phyloP scores from a whole-genome alignment of 2,329 filamentous ascomycete species.

The Fusarium sp. region DNA sequence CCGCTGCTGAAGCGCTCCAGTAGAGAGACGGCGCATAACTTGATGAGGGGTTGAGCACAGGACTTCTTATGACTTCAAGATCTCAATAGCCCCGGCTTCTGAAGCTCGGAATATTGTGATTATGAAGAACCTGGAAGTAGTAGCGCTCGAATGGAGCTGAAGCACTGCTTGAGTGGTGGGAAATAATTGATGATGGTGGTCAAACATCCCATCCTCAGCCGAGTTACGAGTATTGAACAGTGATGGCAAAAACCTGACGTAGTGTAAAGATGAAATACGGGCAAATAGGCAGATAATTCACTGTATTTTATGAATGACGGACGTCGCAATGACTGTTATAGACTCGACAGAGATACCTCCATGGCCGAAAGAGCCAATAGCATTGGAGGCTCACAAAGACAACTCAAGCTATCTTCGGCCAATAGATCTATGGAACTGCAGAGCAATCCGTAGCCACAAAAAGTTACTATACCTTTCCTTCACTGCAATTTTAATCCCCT shows the following conservation, averaged over 20 bases:
- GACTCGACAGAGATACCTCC: neutral
- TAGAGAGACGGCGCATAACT: constrained; percentile 32
- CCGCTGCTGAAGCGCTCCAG: constrained; percentile 33
- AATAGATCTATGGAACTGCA: too few species aligned
- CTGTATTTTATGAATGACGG: neutral
- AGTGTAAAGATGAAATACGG: too few species aligned
- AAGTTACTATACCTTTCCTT: too few species aligned
- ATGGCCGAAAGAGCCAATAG: neutral
- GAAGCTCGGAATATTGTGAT: neutral
- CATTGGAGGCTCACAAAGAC: neutral
- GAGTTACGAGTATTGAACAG: neutral
- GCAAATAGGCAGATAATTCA: neutral
- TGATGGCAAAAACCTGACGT: neutral
- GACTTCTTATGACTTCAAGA: neutral
- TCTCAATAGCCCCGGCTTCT: neutral
- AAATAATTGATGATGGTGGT: too few species aligned
- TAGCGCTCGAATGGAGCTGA: constrained; percentile 19
- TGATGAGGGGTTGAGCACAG: constrained; percentile 18
- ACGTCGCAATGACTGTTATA: neutral
- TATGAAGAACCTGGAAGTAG: neutral
- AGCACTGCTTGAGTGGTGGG: neutral
- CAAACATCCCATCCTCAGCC: neutral
- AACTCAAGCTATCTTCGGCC: neutral
- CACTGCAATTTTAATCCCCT: too few species aligned
- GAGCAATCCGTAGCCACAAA: too few species aligned